phyloP scores from a whole-genome alignment of 352 stramenopile genomes.

The Phytophthora idaei region DNA sequence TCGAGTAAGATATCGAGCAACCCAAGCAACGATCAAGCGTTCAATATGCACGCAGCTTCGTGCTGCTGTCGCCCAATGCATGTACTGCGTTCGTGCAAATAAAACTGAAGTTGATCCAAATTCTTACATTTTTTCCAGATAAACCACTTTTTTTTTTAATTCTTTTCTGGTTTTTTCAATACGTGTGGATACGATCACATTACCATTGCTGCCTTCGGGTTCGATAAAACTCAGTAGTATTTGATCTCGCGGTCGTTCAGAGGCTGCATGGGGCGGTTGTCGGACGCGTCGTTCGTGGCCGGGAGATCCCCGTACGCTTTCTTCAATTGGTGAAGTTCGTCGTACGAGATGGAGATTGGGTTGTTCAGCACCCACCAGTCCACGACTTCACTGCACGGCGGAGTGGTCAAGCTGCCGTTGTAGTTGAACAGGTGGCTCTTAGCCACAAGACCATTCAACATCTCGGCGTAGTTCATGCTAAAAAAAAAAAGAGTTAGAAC shows the following conservation, averaged over 20 bases:
- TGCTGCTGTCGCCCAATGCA: neutral
- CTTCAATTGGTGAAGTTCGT: slow-evolving; percentile 40
- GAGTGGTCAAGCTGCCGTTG: slow-evolving; percentile 62
- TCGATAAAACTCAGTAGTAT: slow-evolving; percentile 39
- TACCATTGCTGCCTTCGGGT: neutral
- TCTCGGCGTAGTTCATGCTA: slow-evolving; percentile 54
- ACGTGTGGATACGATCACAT: neutral
- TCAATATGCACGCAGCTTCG: neutral
- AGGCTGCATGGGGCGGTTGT: slow-evolving; percentile 58
- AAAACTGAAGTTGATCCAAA: neutral
- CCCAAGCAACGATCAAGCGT: slow-evolving; percentile 12
- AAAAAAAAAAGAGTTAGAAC: neutral
- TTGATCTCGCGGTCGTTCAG: slow-evolving; percentile 55
- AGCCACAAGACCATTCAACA: slow-evolving; percentile 54
- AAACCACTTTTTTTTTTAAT: neutral
- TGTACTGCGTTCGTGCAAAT: slow-evolving; percentile 1
- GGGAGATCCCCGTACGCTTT: slow-evolving; percentile 43
- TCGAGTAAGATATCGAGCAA: slow-evolving; percentile 45
- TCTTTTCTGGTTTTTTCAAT: neutral
- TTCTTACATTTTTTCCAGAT: too few relatives aligned
- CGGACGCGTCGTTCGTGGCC: slow-evolving; percentile 39
- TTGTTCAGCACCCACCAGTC: slow-evolving; percentile 71
- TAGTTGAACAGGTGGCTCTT: slow-evolving; percentile 73
- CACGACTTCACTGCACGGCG: slow-evolving; percentile 60
- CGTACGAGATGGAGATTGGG: slow-evolving; percentile 49